Conservation (phyloP, 768 basidiomycete genomes). For the Hirschioporus abietinus region DNA sequence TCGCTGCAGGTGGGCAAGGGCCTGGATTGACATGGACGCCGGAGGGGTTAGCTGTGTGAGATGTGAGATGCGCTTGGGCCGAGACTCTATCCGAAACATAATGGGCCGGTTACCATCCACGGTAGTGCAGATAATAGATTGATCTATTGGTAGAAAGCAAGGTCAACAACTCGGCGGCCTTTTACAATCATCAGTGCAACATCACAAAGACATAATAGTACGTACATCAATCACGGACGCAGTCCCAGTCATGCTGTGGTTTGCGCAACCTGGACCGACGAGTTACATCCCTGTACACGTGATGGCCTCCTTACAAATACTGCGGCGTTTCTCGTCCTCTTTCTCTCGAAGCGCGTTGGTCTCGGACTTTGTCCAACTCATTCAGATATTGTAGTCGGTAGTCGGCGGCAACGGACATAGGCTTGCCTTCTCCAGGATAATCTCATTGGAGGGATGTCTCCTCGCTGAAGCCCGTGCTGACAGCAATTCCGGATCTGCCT, state of each 20-base stretch:
- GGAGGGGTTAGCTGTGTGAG: neutral
- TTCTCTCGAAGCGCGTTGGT: neutral
- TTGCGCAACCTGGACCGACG: neutral
- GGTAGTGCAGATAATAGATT: neutral
- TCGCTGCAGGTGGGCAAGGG: neutral
- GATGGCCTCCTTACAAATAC: neutral
- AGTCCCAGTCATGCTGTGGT: neutral
- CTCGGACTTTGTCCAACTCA: no score
- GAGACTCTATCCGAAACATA: neutral
- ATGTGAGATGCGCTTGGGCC: neutral
- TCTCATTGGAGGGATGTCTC: neutral
- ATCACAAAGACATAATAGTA: neutral
- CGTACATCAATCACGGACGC: neutral
- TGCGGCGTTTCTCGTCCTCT: neutral
- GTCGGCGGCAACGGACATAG: no score
- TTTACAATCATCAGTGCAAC: neutral
- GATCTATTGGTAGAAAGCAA: neutral
- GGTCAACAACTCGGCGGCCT: neutral
- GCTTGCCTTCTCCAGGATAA: neutral
- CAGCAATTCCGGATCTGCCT: neutral
- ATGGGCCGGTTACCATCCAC: neutral
- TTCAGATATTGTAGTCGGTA: no score
- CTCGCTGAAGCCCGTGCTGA: neutral
- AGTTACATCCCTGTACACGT: neutral
- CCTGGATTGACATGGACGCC: neutral